Conservation (phyloP, 1,139 yeast species). For the Debaryomycetaceae sp. region DNA sequence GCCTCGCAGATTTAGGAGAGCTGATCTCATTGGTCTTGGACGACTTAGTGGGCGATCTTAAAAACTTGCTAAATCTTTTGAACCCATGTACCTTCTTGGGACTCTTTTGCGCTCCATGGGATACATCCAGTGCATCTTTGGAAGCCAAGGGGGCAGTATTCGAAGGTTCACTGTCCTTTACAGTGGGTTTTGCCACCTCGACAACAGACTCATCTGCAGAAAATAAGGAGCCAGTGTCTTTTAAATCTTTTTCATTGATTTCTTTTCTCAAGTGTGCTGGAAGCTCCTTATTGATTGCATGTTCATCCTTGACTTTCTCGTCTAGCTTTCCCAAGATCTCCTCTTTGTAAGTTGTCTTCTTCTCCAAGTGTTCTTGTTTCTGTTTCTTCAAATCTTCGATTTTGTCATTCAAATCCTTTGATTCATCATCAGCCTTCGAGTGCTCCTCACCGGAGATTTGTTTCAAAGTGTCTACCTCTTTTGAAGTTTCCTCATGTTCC, state of each 20-base stretch:
- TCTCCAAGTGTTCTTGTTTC: conserved; percentile 25
- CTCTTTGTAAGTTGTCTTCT: conserved; percentile 30
- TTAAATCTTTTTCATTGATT: conserved; percentile 36
- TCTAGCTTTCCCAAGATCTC: conserved; percentile 32
- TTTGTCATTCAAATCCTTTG: conserved; percentile 31
- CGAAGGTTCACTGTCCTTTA: conserved; percentile 3
- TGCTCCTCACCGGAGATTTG: conserved; percentile 22
- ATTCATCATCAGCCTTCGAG: conserved; percentile 20
- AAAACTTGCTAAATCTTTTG: conserved; percentile 7
- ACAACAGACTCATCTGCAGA: conserved; percentile 21
- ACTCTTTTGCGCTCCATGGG: conserved; percentile 4
- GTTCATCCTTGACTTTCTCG: conserved; percentile 38
- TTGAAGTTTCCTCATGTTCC: conserved; percentile 31
- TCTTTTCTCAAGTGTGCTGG: conserved; percentile 52
- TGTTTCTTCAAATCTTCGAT: conserved; percentile 26
- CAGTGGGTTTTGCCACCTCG: conserved; percentile 12
- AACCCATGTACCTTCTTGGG: conserved; percentile 8
- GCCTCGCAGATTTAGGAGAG: conserved; percentile 4
- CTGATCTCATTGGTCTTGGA: not conserved
- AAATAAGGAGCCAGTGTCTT: conserved; percentile 41
- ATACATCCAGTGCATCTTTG: conserved; percentile 1
- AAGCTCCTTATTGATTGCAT: conserved; percentile 43
- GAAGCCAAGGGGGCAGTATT: not conserved
- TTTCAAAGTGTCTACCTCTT: conserved; percentile 30
- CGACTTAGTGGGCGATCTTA: conserved; percentile 3